These are phyloP conservation scores for Penicillium robsamsonii DNA, from an alignment of 495 filamentous ascomycete genomes.

Conservation along the genomic window DNA sequence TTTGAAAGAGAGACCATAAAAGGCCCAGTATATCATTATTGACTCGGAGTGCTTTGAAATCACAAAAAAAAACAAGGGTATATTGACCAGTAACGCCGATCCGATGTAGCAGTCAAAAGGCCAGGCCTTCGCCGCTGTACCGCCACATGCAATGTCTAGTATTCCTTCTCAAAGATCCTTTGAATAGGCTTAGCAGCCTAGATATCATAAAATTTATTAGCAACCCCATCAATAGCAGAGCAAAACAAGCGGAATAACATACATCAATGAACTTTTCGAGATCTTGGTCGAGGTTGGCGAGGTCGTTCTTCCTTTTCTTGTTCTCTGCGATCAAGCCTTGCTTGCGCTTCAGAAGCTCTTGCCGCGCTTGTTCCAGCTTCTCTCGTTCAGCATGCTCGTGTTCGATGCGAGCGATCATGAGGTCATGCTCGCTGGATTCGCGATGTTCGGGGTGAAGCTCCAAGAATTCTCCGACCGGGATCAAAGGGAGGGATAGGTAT, in stretches of 20 bases:
- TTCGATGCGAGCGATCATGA: conserved; percentile 90
- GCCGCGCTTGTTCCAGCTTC: conserved; percentile 80
- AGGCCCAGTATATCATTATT: not conserved
- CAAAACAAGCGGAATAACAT: conserved; percentile 12
- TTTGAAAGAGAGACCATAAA: not conserved
- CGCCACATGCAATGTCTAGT: conserved; percentile 30
- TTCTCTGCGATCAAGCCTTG: conserved; percentile 90
- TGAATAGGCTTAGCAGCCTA: conserved; percentile 84
- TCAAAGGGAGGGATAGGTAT: conserved; percentile 80
- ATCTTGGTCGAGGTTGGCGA: conserved; percentile 83
- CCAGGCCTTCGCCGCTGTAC: conserved; percentile 11
- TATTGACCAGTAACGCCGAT: conserved; percentile 37
- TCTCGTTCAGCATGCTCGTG: conserved; percentile 86
- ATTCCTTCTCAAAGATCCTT: conserved; percentile 76
- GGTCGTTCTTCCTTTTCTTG: conserved; percentile 90
- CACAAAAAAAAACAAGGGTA: conserved; percentile 27
- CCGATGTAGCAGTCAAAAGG: conserved; percentile 20
- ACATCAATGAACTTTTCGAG: conserved; percentile 86
- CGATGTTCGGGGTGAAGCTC: conserved; percentile 70
- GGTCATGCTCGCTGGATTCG: conserved; percentile 65
- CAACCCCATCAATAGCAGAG: not conserved
- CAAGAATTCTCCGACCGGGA: conserved; percentile 81
- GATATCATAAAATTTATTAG: conserved; percentile 12
- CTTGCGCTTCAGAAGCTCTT: conserved; percentile 84
- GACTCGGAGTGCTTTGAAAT: conserved; percentile 8